phyloP scores from a whole-genome alignment of 805 yeast genomes.

The Geotrichum ghanense region DNA sequence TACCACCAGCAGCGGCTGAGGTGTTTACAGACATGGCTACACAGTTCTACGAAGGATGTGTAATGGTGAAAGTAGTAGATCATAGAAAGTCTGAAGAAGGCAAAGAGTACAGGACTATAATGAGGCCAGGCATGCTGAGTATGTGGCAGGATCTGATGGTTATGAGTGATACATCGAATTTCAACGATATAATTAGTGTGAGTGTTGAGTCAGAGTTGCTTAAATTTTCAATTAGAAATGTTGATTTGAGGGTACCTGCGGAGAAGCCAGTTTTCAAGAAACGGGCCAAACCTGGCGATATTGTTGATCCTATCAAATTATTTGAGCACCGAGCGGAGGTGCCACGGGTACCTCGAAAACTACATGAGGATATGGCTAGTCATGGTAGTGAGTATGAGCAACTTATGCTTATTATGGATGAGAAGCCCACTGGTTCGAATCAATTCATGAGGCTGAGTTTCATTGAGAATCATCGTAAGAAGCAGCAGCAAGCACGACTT shows the following conservation, averaged over 20 bases:
- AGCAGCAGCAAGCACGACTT: constrained; percentile 33
- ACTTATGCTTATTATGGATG: constrained; percentile 63
- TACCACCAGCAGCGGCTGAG: constrained; percentile 84
- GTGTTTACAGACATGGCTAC: constrained; percentile 79
- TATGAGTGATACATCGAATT: constrained; percentile 66
- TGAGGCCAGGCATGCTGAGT: constrained; percentile 72
- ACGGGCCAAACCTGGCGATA: not conserved
- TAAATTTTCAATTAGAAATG: constrained; percentile 63
- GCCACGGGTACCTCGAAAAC: constrained; percentile 27
- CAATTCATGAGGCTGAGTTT: constrained; percentile 83
- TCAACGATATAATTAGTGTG: constrained; percentile 68
- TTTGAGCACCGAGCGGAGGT: not conserved
- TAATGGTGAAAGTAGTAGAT: constrained; percentile 77
- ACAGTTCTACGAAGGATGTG: constrained; percentile 78
- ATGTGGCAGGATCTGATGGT: constrained; percentile 76
- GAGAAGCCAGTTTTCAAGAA: constrained; percentile 19
- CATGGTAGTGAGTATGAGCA: constrained; percentile 78
- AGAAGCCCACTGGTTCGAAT: constrained; percentile 32
- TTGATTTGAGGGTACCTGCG: constrained; percentile 60
- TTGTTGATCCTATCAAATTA: not conserved
- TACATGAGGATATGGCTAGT: constrained; percentile 63
- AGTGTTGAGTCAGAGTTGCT: constrained; percentile 84
- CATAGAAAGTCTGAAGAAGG: constrained; percentile 54
- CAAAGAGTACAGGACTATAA: constrained; percentile 61
- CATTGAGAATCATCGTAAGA: constrained; percentile 73